A percentile compares a stretch with the other conserved stretches of the same genome.
Conservation (phyloP, 345 rosid species). For the Jatropha curcas region DNA sequence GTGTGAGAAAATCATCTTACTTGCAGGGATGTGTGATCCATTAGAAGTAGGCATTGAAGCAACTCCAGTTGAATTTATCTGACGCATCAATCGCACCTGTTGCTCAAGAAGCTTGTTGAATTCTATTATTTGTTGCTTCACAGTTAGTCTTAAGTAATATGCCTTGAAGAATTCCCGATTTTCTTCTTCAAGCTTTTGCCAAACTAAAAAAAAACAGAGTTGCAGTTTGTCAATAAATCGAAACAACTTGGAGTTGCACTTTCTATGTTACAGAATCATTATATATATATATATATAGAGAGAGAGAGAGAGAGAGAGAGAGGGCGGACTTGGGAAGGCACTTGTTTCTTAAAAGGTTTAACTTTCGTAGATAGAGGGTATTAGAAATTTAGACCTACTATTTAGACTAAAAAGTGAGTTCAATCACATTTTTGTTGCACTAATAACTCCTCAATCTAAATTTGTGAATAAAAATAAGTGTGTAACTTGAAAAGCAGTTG, state of each 20-base stretch:
- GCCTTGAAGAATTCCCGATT: conserved; percentile 90
- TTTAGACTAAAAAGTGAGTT: background rate
- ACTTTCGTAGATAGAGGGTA: background rate
- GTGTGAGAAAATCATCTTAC: conserved; percentile 48
- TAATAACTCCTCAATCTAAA: background rate
- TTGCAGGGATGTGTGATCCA: conserved; percentile 69
- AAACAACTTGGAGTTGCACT: background rate
- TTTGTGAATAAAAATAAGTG: too few relatives aligned
- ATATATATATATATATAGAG: too few relatives aligned
- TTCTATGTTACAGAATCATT: background rate
- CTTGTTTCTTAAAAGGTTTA: background rate
- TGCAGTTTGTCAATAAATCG: background rate
- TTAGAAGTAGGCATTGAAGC: conserved; percentile 60
- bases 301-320: background rate
- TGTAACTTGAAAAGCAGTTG: too few relatives aligned
- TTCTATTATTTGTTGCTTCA: conserved; percentile 88
- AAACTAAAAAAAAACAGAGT: conserved; percentile 52
- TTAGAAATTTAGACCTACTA: background rate
- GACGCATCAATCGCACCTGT: conserved; percentile 80
- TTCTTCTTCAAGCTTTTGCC: conserved; percentile 99
- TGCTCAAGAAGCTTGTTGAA: conserved; percentile 94
- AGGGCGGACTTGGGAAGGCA: background rate
- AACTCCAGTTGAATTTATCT: conserved; percentile 64
- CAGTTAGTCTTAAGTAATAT: conserved; percentile 81
- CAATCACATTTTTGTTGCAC: background rate